A percentile compares a stretch with the other conserved stretches of the same genome.
phyloP scores from a whole-genome alignment of 208 protist genomes.

The Tritrichomonas musculus region DNA sequence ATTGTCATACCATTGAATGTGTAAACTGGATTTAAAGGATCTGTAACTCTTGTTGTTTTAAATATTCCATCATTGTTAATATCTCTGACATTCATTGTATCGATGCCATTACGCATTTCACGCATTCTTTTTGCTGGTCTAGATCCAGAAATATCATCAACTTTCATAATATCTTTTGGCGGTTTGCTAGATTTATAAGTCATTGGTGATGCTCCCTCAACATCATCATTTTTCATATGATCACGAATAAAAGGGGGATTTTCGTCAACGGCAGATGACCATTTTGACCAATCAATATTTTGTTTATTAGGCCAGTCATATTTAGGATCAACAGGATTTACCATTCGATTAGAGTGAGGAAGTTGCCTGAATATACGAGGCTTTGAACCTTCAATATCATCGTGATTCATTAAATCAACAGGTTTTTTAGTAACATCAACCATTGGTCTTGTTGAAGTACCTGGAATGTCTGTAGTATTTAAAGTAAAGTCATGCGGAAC shows the following conservation, averaged over 20 bases:
- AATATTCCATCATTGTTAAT: slow-evolving; percentile 26
- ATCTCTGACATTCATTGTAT: background rate
- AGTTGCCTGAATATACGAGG: background rate
- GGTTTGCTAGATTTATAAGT: background rate
- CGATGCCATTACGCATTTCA: background rate
- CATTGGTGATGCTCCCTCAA: background rate
- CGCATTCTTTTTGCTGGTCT: background rate
- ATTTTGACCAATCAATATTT: background rate
- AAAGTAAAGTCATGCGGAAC: no score
- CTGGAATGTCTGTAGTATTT: background rate
- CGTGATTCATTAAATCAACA: background rate
- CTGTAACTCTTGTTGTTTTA: background rate
- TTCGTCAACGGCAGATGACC: no score
- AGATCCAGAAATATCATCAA: slow-evolving; percentile 26
- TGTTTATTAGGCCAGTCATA: background rate
- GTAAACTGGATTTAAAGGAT: background rate
- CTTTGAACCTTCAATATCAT: background rate
- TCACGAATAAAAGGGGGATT: background rate
- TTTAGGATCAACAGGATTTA: background rate
- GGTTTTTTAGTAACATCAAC: background rate
- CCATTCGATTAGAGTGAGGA: background rate
- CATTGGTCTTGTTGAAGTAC: background rate
- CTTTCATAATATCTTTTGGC: background rate
- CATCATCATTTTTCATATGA: background rate
- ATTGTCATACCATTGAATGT: background rate